These are phyloP conservation scores for Candida piceae DNA, from an alignment of 805 yeast genomes.

Conservation along the genomic window DNA sequence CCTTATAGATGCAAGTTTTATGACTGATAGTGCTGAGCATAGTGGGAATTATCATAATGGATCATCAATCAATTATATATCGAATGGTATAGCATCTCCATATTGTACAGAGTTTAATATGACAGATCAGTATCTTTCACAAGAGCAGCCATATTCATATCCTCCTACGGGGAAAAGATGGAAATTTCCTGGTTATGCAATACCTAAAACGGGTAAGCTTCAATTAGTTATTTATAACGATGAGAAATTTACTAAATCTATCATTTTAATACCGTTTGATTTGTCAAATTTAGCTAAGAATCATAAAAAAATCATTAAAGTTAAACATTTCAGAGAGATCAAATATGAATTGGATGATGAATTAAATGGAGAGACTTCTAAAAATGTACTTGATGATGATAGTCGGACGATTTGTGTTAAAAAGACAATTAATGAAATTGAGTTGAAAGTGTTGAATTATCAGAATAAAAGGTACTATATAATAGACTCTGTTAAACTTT, in stretches of 20 bases:
- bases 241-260: slow-evolving; percentile 22
- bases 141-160: slow-evolving; percentile 7
- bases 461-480: slow-evolving; percentile 22
- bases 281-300: slow-evolving; percentile 19
- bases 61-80: no score
- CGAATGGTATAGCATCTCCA: slow-evolving; percentile 21
- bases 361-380: neutral
- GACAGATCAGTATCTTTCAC: slow-evolving; percentile 20
- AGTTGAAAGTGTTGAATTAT: slow-evolving; percentile 24
- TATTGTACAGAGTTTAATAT: slow-evolving; percentile 30
- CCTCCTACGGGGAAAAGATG: slow-evolving; percentile 8
- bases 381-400: neutral
- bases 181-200: slow-evolving; percentile 26
- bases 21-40: no score
- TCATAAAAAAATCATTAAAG: slow-evolving; percentile 24
- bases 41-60: no score
- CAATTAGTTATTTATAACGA: slow-evolving; percentile 29
- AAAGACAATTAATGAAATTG: slow-evolving; percentile 23
- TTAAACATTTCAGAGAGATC: slow-evolving; percentile 17
- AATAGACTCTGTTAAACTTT: slow-evolving; percentile 27
- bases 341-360: slow-evolving; percentile 16
- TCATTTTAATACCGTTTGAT: slow-evolving; percentile 25
- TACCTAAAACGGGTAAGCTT: slow-evolving; percentile 25
- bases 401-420: slow-evolving; percentile 6
- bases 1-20: slow-evolving; percentile 25